phyloP scores from a whole-genome alignment of 176 grass and related monocot genomes.

The Urochloa ruziziensis region DNA sequence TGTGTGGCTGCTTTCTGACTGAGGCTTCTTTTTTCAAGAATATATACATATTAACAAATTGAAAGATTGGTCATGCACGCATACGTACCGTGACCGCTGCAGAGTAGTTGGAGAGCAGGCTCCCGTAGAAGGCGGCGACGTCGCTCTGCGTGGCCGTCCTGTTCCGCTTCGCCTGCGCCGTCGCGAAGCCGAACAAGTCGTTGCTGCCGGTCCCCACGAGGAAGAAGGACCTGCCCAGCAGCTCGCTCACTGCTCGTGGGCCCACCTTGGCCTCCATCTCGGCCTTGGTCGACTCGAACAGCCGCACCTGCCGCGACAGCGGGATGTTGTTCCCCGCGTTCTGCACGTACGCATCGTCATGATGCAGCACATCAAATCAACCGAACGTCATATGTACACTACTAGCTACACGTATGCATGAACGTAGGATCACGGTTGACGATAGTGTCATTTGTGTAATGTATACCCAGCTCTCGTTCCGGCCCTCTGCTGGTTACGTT shows the following conservation, averaged over 20 bases:
- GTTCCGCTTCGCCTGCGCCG: neutral
- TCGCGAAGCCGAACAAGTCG: conserved; percentile 28
- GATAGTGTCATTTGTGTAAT: no score
- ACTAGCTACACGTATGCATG: no score
- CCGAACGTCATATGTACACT: no score
- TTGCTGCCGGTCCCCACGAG: conserved; percentile 24
- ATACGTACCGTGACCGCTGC: conserved; percentile 1
- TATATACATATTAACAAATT: no score
- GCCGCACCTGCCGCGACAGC: conserved; percentile 31
- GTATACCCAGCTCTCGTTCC: no score
- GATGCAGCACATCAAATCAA: neutral
- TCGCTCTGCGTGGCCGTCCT: neutral
- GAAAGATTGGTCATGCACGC: no score
- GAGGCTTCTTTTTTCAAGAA: no score
- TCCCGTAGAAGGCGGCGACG: neutral
- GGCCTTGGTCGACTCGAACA: conserved; percentile 23
- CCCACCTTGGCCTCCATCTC: conserved; percentile 13
- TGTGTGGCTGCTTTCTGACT: no score
- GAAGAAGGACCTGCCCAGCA: conserved; percentile 32
- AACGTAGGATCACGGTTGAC: no score
- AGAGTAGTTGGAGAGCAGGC: conserved; percentile 30
- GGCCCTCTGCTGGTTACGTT: no score
- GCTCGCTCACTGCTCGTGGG: neutral
- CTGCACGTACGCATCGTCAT: neutral
- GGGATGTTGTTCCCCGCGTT: conserved; percentile 27